Conservation (phyloP, 441 rosid species). For the Mallotus japonicus region DNA sequence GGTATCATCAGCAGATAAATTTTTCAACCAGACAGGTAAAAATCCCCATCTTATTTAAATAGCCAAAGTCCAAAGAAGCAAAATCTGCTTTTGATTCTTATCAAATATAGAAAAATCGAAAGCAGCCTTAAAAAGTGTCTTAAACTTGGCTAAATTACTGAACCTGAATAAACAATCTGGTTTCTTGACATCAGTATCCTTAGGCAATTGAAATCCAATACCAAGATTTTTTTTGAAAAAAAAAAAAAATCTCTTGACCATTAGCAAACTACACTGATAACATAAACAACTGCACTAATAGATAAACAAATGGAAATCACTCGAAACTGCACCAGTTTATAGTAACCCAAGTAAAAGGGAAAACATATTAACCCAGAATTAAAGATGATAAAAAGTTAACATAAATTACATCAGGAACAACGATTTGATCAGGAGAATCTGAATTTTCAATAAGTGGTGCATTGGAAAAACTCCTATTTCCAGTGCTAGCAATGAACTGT, state of each 20-base stretch:
- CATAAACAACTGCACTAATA: no score
- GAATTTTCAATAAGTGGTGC: slow-evolving; percentile 59
- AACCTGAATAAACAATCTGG: no score
- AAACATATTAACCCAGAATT: background rate
- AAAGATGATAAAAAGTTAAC: background rate
- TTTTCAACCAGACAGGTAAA: background rate
- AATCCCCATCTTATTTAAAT: background rate
- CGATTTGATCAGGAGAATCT: slow-evolving; percentile 48
- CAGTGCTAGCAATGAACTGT: slow-evolving; percentile 67
- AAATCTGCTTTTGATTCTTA: background rate
- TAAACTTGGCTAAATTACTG: no score
- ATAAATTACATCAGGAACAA: slow-evolving; percentile 63
- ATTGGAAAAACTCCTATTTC: slow-evolving; percentile 54
- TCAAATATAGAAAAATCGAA: background rate
- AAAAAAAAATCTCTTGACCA: no score
- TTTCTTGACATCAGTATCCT: no score
- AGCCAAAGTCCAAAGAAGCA: background rate
- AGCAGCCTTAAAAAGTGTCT: background rate
- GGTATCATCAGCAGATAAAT: background rate
- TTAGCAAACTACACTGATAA: no score
- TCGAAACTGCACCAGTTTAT: no score
- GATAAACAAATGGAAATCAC: no score
- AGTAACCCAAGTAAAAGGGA: no score
- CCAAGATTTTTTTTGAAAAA: no score
- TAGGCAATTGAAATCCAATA: no score